Evolutionary conservation across 225 moss, liverwort and hornwort genomes (phyloP), one percentile per base, ranked within the genome.

Genomic region (Marchantia polymorpha): DNA sequence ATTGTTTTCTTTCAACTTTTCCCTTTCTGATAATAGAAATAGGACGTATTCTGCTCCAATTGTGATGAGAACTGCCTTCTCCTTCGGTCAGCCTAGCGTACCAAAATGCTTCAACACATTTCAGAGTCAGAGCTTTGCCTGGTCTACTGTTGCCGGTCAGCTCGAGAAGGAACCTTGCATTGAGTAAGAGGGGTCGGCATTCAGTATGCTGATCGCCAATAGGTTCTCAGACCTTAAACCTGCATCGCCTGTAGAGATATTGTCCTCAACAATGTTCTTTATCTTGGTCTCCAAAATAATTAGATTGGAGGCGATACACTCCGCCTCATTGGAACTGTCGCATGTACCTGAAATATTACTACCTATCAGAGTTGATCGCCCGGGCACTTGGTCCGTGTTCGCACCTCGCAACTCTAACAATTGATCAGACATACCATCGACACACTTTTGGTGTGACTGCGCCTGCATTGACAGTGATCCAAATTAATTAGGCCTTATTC

Each of bases 391-490:
- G 17, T 65, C 78, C 63, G 17, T 17, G 73, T 73, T 66, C 26
- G 73, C 72, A 78, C 61, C 52, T 65, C 83, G 71, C 65, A 83
- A 78, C 46, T 67, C 83, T 78, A 78, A 48, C 16, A 73, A 50
- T 23, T 78, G 78, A 25, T 73, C 78, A 46, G 78, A 64, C 68
- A 75, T 60, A 6, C 55, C 16, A 22, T 58, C 20, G 20, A 75
- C 58, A 59, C 75, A 75, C 17, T 39, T 75, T 46, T 75, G 58
- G 26, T 75, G 75, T 30, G 75, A 31, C 55, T 75, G 59, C 39
- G 75, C 58, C 75, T 75, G 75, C 75, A 59, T 20, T 15, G 26
- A 29, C 30, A 59, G 22, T 46, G 20, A 75, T 16, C 4, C 68
- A 13, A 16, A 16, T 60, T 0, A 69, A 5, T 69, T 67, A 69